Base-by-base conservation (phyloP, 352 stramenopile species). In the Thalassiosira sp. region DNA sequence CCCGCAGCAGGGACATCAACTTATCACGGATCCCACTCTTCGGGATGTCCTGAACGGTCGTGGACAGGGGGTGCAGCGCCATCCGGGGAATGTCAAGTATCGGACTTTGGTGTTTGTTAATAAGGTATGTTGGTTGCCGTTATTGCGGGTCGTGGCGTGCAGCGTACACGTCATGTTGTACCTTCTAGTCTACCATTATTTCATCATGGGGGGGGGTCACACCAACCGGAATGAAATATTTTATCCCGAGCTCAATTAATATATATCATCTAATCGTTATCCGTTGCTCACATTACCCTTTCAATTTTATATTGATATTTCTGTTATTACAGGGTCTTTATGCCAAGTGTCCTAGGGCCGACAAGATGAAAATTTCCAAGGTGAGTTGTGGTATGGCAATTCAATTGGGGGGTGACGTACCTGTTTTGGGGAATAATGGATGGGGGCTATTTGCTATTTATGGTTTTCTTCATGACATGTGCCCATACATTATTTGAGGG, bases 331-430 rank as follows among this genome's bases (percentile, higher is more conserved):
- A 72, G 63, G 52, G 18, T 18, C 40, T 59, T 13, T 73, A 73
- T 51, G 54, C 52, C 18, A 66, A 66, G 25, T 73, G 64, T 15
- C 42, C 40, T 7, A 60, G 25, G 20, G 25, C 33, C 8, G 64
- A 73, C 43, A 73, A 73, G 43, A 33, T 63, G 1, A 73, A 73
- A 43, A 66, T 73, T 24, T 66, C 53, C 20, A 73, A 73, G 63
- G 62, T 72, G 20, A 15, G 62, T 52, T n/a, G 15, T n/a, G n/a
- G n/a, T n/a, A n/a, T n/a, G n/a, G n/a, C n/a, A n/a, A n/a, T n/a
- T n/a, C n/a, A n/a, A n/a, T n/a, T n/a, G n/a, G n/a, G n/a, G 5
- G 20, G 20, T 52, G 22, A 18, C 2, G n/a, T 24, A 33, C 1
- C 22, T 40, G 43, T 51, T 25, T n/a, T n/a, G n/a, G 11, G 43